phyloP scores from a whole-genome alignment of 2,329 filamentous ascomycete species.

The Penicillium sp. region DNA sequence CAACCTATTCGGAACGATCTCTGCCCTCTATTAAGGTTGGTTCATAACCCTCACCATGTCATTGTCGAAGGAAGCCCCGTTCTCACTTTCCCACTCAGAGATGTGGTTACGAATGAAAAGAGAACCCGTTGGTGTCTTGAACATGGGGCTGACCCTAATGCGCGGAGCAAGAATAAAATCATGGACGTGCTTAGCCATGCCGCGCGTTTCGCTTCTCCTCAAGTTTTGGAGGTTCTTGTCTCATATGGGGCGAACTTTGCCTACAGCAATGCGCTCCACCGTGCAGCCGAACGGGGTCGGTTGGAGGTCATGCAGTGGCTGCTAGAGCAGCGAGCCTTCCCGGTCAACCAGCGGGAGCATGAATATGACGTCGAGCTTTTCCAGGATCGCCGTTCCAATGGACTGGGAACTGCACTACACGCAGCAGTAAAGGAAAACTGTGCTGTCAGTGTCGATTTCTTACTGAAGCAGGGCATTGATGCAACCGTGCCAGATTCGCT shows the following conservation, averaged over 20 bases:
- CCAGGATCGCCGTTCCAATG: constrained; percentile 12
- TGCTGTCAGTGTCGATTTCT: neutral
- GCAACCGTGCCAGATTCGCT: constrained; percentile 14
- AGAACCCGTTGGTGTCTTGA: constrained; percentile 2
- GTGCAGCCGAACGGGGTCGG: neutral
- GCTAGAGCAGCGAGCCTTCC: neutral
- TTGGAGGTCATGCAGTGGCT: neutral
- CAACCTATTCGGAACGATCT: neutral
- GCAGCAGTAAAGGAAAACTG: constrained; percentile 2
- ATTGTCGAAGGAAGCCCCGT: neutral
- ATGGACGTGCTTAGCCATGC: constrained; percentile 5
- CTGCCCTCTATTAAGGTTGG: constrained; percentile 2
- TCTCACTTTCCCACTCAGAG: neutral
- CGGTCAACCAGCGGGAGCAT: neutral
- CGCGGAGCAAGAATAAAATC: neutral
- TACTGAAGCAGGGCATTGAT: constrained; percentile 7
- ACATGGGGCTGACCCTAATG: constrained; percentile 2
- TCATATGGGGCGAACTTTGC: neutral
- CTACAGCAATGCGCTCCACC: neutral
- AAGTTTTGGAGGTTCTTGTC: neutral
- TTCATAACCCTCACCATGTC: neutral
- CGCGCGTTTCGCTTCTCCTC: neutral
- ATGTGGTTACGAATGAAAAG: constrained; percentile 1
- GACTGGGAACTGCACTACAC: constrained; percentile 17
- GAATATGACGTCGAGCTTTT: neutral